phyloP scores from a whole-genome alignment of 2,329 filamentous ascomycete species.

The Cercospora beticola region DNA sequence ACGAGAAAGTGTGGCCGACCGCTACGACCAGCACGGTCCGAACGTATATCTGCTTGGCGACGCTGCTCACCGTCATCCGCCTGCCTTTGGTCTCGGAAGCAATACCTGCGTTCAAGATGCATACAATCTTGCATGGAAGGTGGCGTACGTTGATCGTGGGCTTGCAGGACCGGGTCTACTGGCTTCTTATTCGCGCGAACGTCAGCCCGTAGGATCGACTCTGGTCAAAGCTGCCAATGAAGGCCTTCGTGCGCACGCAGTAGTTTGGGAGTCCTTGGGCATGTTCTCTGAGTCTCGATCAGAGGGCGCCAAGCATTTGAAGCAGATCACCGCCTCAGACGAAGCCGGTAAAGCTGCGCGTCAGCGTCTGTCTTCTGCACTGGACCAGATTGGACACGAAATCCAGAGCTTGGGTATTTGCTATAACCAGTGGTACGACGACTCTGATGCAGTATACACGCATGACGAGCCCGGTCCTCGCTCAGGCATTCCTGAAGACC shows the following conservation, averaged over 20 bases:
- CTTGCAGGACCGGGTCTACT: not conserved
- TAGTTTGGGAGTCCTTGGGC: not conserved
- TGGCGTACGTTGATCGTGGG: not conserved
- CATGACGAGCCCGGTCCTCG: not conserved
- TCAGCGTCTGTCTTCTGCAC: not conserved
- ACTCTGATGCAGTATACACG: not conserved
- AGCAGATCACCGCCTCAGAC: not conserved
- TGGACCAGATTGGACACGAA: not conserved
- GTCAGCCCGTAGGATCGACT: not conserved
- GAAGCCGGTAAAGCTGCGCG: not conserved
- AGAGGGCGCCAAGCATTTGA: not conserved
- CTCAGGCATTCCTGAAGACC: not conserved
- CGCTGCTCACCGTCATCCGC: not conserved
- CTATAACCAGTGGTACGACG: not conserved
- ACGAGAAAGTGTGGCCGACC: not conserved
- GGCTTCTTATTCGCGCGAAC: not conserved
- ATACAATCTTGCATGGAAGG: not conserved
- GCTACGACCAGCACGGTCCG: not conserved
- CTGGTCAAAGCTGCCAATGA: not conserved
- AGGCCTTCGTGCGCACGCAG: not conserved
- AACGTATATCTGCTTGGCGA: not conserved
- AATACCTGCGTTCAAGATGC: not conserved
- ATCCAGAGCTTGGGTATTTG: not conserved
- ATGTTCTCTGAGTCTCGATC: not conserved
- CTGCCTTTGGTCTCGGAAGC: not conserved